Conservation (phyloP, 2,329 filamentous ascomycete species). For the Aureobasidium mangrovei region DNA sequence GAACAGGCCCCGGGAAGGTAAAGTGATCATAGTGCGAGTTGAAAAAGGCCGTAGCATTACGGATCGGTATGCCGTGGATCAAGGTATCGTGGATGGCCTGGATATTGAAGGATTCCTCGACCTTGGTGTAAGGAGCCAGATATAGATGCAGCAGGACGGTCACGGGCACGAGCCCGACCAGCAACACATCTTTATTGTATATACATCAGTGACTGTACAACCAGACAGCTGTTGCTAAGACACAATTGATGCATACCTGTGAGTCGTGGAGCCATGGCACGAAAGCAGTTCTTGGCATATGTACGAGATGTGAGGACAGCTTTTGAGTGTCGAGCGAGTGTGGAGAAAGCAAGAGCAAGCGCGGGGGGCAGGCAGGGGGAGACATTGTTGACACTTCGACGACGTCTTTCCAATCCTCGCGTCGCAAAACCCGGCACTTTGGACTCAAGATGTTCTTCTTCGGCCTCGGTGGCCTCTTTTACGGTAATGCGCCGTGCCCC, state of each 20-base stretch:
- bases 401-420: background rate
- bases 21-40: slow-evolving; percentile 75
- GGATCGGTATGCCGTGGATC: slow-evolving; percentile 54
- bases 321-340: background rate
- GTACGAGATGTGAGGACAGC: background rate
- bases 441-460: slow-evolving; percentile 52
- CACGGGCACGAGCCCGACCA: slow-evolving; percentile 17
- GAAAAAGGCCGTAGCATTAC: slow-evolving; percentile 22
- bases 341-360: background rate
- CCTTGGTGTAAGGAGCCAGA: slow-evolving; percentile 82
- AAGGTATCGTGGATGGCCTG: slow-evolving; percentile 89
- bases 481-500: slow-evolving; percentile 42
- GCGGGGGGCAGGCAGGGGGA: slow-evolving; percentile 1
- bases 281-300: background rate
- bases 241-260: background rate
- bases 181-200: background rate
- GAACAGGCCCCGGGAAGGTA: slow-evolving; percentile 81
- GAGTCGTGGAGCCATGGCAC: background rate
- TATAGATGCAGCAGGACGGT: slow-evolving; percentile 26
- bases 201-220: background rate
- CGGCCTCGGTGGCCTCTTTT: slow-evolving; percentile 61
- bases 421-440: background rate
- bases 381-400: background rate
- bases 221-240: background rate
- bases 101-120: slow-evolving; percentile 97